phyloP scores from a whole-genome alignment of 208 protist species.

The Ichthyophonus hoferi region DNA sequence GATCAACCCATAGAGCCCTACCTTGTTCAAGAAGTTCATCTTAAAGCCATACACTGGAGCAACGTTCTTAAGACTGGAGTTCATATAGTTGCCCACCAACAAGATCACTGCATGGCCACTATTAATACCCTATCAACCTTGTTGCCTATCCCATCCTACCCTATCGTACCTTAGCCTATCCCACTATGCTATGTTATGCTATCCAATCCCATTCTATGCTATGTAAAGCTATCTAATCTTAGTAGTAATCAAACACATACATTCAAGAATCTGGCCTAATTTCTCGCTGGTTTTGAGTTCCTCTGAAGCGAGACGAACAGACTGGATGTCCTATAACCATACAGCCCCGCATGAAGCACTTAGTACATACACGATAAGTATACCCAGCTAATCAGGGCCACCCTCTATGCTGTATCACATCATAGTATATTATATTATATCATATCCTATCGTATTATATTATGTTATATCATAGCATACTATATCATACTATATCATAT shows the following conservation, averaged over 20 bases:
- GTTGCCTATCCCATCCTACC: too few relatives aligned
- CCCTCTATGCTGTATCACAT: background rate
- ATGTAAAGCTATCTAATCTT: too few relatives aligned
- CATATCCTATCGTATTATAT: too few relatives aligned
- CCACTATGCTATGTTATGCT: too few relatives aligned
- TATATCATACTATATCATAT: background rate
- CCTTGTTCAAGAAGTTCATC: conserved; percentile 3
- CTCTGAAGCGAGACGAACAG: background rate
- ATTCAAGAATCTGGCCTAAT: background rate
- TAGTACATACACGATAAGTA: background rate
- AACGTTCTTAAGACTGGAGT: conserved; percentile 11
- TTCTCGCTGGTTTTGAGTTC: background rate
- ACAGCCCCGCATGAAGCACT: background rate
- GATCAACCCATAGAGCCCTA: too few relatives aligned
- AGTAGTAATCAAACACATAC: too few relatives aligned
- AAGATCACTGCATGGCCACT: too few relatives aligned
- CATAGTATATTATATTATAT: too few relatives aligned
- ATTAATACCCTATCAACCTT: too few relatives aligned
- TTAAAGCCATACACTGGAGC: conserved; percentile 22
- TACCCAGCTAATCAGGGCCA: background rate
- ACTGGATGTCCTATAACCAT: background rate
- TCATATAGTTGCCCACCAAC: conserved; percentile 25
- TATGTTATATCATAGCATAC: background rate
- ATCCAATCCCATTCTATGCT: too few relatives aligned
- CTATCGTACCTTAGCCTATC: too few relatives aligned